Evolutionary conservation across 129 eudicot genomes (phyloP), one percentile per base, ranked within the genome.

Genomic region (Chrysanthemum lavandulifolium): DNA sequence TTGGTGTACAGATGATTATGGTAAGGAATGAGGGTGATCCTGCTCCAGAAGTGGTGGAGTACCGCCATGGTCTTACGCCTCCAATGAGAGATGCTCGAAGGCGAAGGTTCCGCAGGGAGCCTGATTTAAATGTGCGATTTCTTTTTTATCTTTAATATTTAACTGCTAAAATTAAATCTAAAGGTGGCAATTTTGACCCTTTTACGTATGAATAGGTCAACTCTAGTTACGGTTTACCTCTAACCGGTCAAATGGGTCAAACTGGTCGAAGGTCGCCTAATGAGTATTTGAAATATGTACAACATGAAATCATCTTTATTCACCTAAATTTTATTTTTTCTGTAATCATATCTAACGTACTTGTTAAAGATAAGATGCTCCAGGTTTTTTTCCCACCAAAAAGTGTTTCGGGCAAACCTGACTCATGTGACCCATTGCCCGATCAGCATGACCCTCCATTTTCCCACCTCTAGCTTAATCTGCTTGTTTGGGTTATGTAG

Each of bases 81-180:
- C 95, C 98, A 9, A 89, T 89, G 96, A 86, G 96, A 74, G 98
- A 92, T 85, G 98, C 96, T 73, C 89, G 92, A 76, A 87, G 96
- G 61, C 89, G 95, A 71, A 80, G 96, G 65, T 92, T 92, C 75
- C 91, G 95, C n/a, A 83, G 98, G 74, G 98, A 92, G 84, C 91
- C 96, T 13, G 96, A 87, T 87, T 65, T 93, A 66, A 93, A 93
- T 73, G 98, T 89, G 85, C 4, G 21, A 8, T 58, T 72, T 13
- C 13, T 19, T 6, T 61, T n/a, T 68, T 13, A 51, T 61, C 69
- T 8, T 69, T 27, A 8, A 12, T 53, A 3, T 14, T 16, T 65
- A 10, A 57, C 66, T n/a, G 60, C 47, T 56, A 21, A 40, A 62
- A 10, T 16, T 50, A 1, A 6, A 31, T 73, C 40, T 27, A 62